Base-by-base conservation (phyloP, 202 grass and related monocot species). In the Schoenoplectus triqueter region DNA sequence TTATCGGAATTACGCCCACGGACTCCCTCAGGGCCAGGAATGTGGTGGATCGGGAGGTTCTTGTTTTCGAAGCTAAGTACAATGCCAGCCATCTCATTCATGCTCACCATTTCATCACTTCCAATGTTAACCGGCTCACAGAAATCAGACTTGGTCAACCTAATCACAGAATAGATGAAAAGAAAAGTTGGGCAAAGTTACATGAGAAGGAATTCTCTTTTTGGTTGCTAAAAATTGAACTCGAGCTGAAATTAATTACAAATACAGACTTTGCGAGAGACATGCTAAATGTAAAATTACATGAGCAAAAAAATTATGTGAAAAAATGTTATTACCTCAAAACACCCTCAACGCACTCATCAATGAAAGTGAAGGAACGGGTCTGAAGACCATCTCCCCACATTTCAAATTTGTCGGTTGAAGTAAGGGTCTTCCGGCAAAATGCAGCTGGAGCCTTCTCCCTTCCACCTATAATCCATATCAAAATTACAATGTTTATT, bases 401-500 rank as follows among this genome's bases (percentile, higher is more conserved):
- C 91, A 97, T 97, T 85, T 97, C 91, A 78, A 97, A 97, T 64
- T 71, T 97, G 46, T 97, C 91, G 0, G 73, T 89, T 39, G 94
- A 91, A 86, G 94, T 97, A 48, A 87, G 84, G 88, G 80, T 15
- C 84, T 97, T 97, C 63, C 94, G 88, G 89, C 94, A 97, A 78
- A 97, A 97, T 62, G 94, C 94, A 86, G 94, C 94, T 9, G 94
- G 94, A 54, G 94, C 94, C 83, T 97, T 97, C 89, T 97, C 94
- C 15, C 94, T 92, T 15, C 94, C 94, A 87, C 94, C 94, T 97
- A 82, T 50, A 65, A 63, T 77, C 51, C 20, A 84, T 9, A 84
- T 64, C 40, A 31, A 85, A 85, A 48, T 31, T 48, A 72, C 1
- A 67, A 59, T 39, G 56, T 82, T 40, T 47, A 78, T 17, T 19